Percentiles rank a stretch among this genome's conserved stretches.
Conservation (phyloP, 2,329 filamentous ascomycete species). For the Colletotrichum gigasporum region DNA sequence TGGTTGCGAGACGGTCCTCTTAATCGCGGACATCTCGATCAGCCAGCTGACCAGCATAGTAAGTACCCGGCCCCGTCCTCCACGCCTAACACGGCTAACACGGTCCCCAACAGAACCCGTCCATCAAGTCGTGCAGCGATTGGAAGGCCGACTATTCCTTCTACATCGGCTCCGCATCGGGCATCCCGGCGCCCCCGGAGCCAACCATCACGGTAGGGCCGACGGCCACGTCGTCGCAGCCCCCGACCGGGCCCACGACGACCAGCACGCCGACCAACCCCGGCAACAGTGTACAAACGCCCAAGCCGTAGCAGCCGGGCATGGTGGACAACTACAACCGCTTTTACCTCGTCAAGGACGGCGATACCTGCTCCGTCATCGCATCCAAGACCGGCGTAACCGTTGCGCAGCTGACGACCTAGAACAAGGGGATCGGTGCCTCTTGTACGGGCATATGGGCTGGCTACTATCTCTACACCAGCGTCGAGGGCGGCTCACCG, state of each 20-base stretch:
- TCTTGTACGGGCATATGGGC: slow-evolving; percentile 10
- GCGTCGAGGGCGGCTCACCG: not conserved
- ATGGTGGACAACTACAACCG: slow-evolving; percentile 2
- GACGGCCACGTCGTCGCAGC: not conserved
- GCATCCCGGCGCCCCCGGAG: not conserved
- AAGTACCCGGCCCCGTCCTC: not conserved
- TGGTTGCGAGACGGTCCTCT: not conserved
- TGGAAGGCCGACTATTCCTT: not conserved
- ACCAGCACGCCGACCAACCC: slow-evolving; percentile 22
- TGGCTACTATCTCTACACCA: slow-evolving; percentile 11
- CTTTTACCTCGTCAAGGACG: slow-evolving; percentile 7
- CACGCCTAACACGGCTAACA: not conserved
- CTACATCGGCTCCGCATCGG: not conserved
- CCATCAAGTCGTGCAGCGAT: not conserved
- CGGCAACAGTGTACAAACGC: slow-evolving; percentile 22
- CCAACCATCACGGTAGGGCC: no score
- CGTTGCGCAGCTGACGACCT: slow-evolving; percentile 36
- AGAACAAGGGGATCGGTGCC: slow-evolving; percentile 14
- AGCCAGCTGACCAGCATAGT: not conserved
- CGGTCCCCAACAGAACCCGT: not conserved
- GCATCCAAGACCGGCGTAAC: slow-evolving; percentile 34
- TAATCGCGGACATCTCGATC: not conserved
- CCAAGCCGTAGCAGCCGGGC: not conserved
- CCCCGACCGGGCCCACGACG: not conserved
- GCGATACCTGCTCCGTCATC: slow-evolving; percentile 13